phyloP scores from a whole-genome alignment of 768 basidiomycete genomes.

The Lepiota venenata region DNA sequence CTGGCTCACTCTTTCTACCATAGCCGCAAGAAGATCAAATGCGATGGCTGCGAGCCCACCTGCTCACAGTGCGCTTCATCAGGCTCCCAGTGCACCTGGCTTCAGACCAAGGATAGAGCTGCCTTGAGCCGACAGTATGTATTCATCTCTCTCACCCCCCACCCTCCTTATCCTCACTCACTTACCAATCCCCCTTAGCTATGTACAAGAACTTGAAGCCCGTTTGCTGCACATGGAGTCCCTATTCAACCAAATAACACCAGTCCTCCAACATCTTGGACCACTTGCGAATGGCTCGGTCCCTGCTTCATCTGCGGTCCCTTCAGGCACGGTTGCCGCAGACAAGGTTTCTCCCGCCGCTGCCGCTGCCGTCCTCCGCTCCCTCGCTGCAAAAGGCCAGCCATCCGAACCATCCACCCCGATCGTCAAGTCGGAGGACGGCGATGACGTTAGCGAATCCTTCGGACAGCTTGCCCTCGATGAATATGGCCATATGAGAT shows the following conservation, averaged over 20 bases:
- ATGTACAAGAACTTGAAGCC: constrained; percentile 90
- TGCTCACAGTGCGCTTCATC: constrained; percentile 79
- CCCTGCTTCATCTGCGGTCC: constrained; percentile 28
- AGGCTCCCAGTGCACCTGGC: constrained; percentile 80
- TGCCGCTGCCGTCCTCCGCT: constrained; percentile 31
- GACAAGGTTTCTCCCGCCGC: constrained; percentile 32
- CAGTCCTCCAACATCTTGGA: constrained; percentile 71
- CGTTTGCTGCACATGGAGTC: constrained; percentile 86
- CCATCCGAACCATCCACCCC: constrained; percentile 37
- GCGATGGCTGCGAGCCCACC: constrained; percentile 83
- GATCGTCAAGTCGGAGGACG: constrained; percentile 48
- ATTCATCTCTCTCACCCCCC: constrained; percentile 6
- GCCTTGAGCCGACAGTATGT: constrained; percentile 87
- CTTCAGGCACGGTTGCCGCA: constrained; percentile 28
- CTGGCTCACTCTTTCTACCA: constrained; percentile 14
- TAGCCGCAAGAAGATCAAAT: constrained; percentile 92
- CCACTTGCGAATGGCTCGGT: constrained; percentile 43
- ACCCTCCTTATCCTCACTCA: constrained; percentile 10
- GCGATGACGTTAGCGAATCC: constrained; percentile 81
- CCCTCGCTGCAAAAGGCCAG: constrained; percentile 32
- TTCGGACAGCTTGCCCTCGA: constrained; percentile 87
- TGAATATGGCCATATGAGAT: constrained; percentile 86
- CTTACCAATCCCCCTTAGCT: constrained; percentile 39
- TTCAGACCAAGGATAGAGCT: constrained; percentile 89
- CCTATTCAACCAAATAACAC: constrained; percentile 79